Conservation (phyloP, 768 basidiomycete species). For the Tylopilus rubrobrunneus region DNA sequence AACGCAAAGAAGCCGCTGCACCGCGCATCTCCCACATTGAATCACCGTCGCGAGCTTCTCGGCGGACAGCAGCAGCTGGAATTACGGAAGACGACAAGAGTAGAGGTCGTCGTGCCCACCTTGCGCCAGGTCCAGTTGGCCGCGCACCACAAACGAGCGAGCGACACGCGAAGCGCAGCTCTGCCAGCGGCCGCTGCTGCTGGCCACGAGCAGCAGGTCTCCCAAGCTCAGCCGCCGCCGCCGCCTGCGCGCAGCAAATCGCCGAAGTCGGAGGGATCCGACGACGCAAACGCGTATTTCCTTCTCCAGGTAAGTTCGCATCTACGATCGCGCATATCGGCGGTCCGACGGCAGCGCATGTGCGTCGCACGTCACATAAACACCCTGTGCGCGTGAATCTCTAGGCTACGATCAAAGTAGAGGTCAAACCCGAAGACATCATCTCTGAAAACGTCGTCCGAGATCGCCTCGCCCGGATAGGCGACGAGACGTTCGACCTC, state of each 20-base stretch:
- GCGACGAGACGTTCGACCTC: constrained; percentile 10
- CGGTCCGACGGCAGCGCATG: too few species aligned
- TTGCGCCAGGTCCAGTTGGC: not conserved
- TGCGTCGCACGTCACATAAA: too few species aligned
- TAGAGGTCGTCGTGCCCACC: constrained; percentile 9
- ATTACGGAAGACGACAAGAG: constrained; percentile 1
- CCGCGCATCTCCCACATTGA: not conserved
- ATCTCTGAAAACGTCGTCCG: constrained; percentile 5
- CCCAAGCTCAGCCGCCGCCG: not conserved
- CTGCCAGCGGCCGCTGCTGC: not conserved
- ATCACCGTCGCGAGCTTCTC: constrained; percentile 7
- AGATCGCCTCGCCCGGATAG: constrained; percentile 3
- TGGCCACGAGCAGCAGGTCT: not conserved
- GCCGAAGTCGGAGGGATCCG: constrained; percentile 1
- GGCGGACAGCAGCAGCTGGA: not conserved
- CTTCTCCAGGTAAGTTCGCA: constrained; percentile 2
- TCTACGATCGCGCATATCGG: not conserved
- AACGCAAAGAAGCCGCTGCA: not conserved
- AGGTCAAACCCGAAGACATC: constrained; percentile 7
- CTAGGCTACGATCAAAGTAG: constrained; percentile 9
- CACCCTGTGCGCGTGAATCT: too few species aligned
- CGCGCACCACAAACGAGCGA: not conserved
- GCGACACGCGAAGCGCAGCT: not conserved
- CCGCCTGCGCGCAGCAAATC: not conserved
- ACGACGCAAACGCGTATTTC: constrained; percentile 1